phyloP scores from a whole-genome alignment of 192 early-diverging fungal genomes.

The Entomortierella lignicola region DNA sequence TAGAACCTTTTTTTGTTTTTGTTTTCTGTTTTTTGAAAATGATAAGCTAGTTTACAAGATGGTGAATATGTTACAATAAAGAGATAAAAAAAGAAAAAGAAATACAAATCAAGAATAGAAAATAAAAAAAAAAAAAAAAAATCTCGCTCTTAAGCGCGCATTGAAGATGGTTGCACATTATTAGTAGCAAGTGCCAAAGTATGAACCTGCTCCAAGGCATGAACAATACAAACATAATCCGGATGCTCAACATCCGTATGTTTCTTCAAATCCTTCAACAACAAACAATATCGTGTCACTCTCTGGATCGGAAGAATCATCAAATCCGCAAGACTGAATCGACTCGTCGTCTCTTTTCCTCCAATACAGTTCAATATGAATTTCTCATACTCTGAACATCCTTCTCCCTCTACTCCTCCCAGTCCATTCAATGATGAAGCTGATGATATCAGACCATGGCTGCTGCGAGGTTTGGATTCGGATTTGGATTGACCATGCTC shows the following conservation, averaged over 20 bases:
- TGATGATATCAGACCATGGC: neutral
- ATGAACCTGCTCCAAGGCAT: conserved; percentile 50
- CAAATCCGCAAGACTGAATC: conserved; percentile 75
- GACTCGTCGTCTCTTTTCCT: conserved; percentile 63
- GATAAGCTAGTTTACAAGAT: too few relatives aligned
- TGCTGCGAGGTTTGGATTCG: conserved; percentile 17
- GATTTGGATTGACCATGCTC: neutral
- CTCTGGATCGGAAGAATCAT: conserved; percentile 86
- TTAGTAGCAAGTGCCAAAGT: conserved; percentile 49
- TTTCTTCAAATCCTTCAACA: conserved; percentile 65
- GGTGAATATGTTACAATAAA: neutral
- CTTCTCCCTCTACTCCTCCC: neutral
- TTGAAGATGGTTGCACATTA: conserved; percentile 33
- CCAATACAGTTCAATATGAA: conserved; percentile 51
- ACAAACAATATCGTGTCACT: conserved; percentile 79
- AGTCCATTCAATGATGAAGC: neutral
- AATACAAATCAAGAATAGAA: conserved; percentile 1
- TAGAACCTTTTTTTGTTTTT: too few relatives aligned
- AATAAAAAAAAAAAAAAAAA: conserved; percentile 19
- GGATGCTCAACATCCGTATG: conserved; percentile 36
- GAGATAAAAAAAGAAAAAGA: conserved; percentile 1
- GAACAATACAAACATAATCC: conserved; percentile 46
- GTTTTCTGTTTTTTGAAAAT: too few relatives aligned
- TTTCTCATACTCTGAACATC: conserved; percentile 2
- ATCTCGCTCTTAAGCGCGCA: too few relatives aligned